A percentile compares a stretch with the other conserved stretches of the same genome.
Conservation (phyloP, 2,329 filamentous ascomycete genomes). For the Fusarium siculi region DNA sequence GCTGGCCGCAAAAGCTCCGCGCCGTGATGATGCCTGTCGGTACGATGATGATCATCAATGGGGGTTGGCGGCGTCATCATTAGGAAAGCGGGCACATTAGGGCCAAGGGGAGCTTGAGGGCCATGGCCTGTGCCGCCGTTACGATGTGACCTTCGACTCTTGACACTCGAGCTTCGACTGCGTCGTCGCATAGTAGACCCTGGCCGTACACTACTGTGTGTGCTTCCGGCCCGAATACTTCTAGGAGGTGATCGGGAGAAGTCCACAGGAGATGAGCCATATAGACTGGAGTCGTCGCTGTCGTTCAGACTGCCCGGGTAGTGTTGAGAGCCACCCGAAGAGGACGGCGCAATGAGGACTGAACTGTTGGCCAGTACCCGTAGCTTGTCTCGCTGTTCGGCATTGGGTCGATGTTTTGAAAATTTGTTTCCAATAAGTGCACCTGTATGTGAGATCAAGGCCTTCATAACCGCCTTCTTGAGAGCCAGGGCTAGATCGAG, state of each 20-base stretch:
- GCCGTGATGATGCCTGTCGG: conserved; percentile 39
- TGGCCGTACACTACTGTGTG: conserved; percentile 59
- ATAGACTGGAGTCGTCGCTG: conserved; percentile 67
- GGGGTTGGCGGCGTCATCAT: conserved; percentile 62
- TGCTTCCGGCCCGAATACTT: conserved; percentile 60
- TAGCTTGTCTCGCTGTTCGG: conserved; percentile 80
- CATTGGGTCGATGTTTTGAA: conserved; percentile 84
- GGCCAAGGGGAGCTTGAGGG: conserved; percentile 33
- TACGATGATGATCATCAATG: conserved; percentile 41
- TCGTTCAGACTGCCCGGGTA: conserved; percentile 58
- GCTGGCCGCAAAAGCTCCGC: conserved; percentile 48
- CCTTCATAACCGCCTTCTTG: conserved; percentile 94
- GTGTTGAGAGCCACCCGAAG: conserved; percentile 50
- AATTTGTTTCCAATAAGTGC: conserved; percentile 99
- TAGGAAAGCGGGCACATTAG: conserved; percentile 53
- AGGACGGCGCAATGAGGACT: conserved; percentile 66
- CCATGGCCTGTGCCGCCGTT: conserved; percentile 45
- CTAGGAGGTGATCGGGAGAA: conserved; percentile 69
- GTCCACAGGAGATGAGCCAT: conserved; percentile 64
- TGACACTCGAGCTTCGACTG: conserved; percentile 65
- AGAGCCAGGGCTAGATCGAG: conserved; percentile 90
- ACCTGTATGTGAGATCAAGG: conserved; percentile 92
- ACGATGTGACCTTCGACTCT: conserved; percentile 57
- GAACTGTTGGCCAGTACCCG: conserved; percentile 86
- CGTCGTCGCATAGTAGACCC: conserved; percentile 53